Evolutionary conservation across 306 rosid genomes (phyloP), one percentile per base, ranked within the genome.

Genomic region (Cucurbita ficifolia): DNA sequence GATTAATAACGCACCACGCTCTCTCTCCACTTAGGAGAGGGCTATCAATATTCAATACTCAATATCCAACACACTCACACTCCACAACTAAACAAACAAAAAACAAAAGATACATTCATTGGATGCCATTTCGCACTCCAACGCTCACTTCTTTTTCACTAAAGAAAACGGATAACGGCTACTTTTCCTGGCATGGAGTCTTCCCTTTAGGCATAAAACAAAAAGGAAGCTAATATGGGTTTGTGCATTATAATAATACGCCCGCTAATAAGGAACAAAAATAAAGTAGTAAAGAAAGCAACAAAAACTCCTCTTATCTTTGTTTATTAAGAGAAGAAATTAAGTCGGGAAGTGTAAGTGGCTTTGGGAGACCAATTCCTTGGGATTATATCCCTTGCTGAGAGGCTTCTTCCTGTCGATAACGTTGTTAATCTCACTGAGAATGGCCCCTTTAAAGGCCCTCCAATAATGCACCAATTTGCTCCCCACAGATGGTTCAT

Each of bases 401-500:
- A 81, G 55, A 94, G 86, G 39, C 73, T 73, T 81, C 39, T 88
- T 53, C 83, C 89, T 0, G 92, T 80, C 1, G 94, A 81, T 12
- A 79, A 74, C 40, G 98, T 94, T 64, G 86, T 83, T 76, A 93
- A 52, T 81, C 83, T 94, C 78, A 94, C 92, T 14, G 98, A 94
- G 64, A 90, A 94, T 62, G 98, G 98, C 9, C 96, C 98, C 64
- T 55, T 85, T 63, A 94, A 70, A 19, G 97, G 92, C 49, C 94
- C 97, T 0, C 83, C 73, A 40, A 56, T 75, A 12, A 90, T 79
- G 83, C 84, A 79, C 97, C 97, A 94, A 73, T 78, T 84, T 75
- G 98, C 98, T 19, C 98, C 98, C 98, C 97, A 94, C 22, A 94
- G 39, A 81, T 94, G 98, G 5, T 72, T 83, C 97, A 94, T 90